Percentiles rank a stretch among this genome's conserved stretches.
phyloP scores from a whole-genome alignment of 495 filamentous ascomycete species.

The Clavariopsis aquatica region DNA sequence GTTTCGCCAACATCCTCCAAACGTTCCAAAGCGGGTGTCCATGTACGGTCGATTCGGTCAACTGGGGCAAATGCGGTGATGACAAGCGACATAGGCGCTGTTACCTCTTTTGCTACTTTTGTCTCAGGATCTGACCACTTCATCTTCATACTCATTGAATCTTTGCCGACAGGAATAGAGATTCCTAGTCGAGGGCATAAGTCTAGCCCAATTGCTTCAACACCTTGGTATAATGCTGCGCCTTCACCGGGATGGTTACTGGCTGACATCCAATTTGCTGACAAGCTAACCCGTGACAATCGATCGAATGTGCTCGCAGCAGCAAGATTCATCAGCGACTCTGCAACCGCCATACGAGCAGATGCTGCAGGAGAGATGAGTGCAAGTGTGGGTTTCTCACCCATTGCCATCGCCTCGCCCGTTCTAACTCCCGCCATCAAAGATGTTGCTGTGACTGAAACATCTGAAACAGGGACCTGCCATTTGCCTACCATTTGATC shows the following conservation, averaged over 20 bases:
- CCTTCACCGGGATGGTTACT: conserved; percentile 91
- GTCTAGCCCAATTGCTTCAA: conserved; percentile 90
- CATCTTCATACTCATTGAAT: conserved; percentile 98
- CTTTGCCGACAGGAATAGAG: conserved; percentile 94
- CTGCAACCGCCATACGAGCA: conserved; percentile 93
- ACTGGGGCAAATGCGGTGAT: conserved; percentile 89
- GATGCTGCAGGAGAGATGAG: conserved; percentile 92
- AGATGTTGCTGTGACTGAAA: conserved; percentile 84
- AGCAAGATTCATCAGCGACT: conserved; percentile 87
- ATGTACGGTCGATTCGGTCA: conserved; percentile 75
- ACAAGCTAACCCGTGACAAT: conserved; percentile 76
- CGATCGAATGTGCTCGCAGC: conserved; percentile 80
- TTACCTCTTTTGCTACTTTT: conserved; percentile 76
- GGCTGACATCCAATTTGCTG: conserved; percentile 98
- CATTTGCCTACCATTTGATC: conserved; percentile 97
- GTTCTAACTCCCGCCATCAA: conserved; percentile 70
- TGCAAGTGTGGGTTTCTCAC: conserved; percentile 87
- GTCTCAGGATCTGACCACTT: conserved; percentile 79
- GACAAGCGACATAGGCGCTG: conserved; percentile 84
- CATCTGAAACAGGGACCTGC: conserved; percentile 94
- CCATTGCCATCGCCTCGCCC: conserved; percentile 96
- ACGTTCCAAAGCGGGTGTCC: conserved; percentile 86
- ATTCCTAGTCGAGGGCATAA: conserved; percentile 80
- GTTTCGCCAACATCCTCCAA: conserved; percentile 87
- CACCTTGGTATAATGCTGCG: conserved; percentile 90